Conservation (phyloP, 441 rosid species). For the Kokia cookei region DNA sequence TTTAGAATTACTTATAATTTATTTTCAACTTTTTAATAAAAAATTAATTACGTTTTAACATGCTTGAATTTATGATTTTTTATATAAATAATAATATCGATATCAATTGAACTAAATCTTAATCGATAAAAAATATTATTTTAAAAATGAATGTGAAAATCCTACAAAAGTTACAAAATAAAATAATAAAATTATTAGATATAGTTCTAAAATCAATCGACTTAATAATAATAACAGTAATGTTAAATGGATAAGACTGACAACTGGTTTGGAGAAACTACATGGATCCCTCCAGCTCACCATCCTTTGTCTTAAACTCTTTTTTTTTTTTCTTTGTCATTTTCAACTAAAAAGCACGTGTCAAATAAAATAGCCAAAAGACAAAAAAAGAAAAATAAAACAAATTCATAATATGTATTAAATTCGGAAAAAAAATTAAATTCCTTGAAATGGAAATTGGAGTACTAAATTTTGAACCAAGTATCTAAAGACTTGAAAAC, state of each 20-base stretch:
- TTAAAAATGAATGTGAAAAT: too few relatives aligned
- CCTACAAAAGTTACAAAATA: too few relatives aligned
- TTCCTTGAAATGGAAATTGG: too few relatives aligned
- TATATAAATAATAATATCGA: too few relatives aligned
- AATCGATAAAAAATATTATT: too few relatives aligned
- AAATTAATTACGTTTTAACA: accelerated
- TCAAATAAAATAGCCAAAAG: not conserved
- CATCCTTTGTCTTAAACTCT: not conserved
- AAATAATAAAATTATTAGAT: too few relatives aligned
- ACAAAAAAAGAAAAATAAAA: too few relatives aligned
- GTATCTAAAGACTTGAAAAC: too few relatives aligned
- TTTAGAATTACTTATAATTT: accelerated
- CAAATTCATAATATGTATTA: not conserved
- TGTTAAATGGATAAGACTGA: not conserved
- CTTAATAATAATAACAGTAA: not conserved
- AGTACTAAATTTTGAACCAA: too few relatives aligned
- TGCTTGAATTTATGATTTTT: accelerated
- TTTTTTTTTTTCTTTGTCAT: not conserved
- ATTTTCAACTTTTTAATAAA: accelerated
- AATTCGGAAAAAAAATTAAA: too few relatives aligned
- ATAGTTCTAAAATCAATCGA: not conserved
- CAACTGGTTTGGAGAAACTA: not conserved
- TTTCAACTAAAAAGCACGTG: not conserved
- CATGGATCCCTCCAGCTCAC: not conserved
- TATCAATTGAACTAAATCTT: accelerated